Evolutionary conservation across 805 yeast genomes (phyloP), one percentile per base, ranked within the genome.

Genomic region (Saccharomyces jurei): DNA sequence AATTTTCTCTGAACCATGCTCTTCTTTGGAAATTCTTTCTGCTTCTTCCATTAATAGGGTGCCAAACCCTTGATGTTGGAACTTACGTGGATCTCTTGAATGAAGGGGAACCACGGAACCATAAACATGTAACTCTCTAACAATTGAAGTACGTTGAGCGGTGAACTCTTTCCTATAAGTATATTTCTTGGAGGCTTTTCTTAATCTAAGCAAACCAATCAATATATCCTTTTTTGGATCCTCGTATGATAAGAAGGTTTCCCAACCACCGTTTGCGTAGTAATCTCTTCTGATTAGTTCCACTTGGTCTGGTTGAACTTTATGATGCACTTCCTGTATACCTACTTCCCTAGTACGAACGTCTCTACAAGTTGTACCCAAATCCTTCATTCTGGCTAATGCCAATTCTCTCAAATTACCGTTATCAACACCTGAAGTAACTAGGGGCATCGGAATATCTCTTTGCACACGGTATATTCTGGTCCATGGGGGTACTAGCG

Each of bases 51-150:
- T 94, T 51, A 94, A 73, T 64, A 94, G 77, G 5, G 99, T 92
- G 59, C 99, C 99, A 69, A 92, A 94, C 22, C 99, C 99, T 77
- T 94, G 99, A 75, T 94, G 99, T 74, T 94, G 99, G 77, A 94
- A 94, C 71, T 94, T 94, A 66, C 96, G 81, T 49, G 99, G 99
- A 72, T 94, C 99, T 61, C 98, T 80, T 3, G 95, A 87, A 70
- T 94, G 99, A 55, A 94, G 73, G 3, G 99, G 98, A 22, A 94
- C 99, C 21, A 91, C 99, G 3, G 96, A 87, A 13, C 99, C 99
- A 66, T 94, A 94, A 30, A 94, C 99, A 65, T 94, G 99, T 60
- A 94, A 76, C 70, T 94, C 99, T 71, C 99, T 82, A n/a, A 94
- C 97, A 53, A 94, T 83, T 2, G 97, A 89, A 0, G 97, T 88